Conservation (phyloP, 345 rosid species). For the Hypericum androsaemum region DNA sequence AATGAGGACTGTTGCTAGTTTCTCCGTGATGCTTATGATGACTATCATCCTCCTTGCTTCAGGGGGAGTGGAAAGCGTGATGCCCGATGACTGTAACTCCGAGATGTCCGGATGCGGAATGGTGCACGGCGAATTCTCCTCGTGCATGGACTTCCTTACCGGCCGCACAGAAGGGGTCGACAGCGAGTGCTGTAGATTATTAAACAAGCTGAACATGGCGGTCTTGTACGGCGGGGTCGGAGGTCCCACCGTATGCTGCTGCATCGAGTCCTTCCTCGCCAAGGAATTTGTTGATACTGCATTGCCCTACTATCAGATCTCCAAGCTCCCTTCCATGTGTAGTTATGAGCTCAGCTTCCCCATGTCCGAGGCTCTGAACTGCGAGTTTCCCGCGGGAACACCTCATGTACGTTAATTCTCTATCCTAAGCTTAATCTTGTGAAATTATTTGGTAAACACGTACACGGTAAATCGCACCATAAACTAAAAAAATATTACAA, state of each 20-base stretch:
- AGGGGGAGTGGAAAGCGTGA: no score
- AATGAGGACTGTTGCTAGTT: no score
- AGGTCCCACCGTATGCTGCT: background rate
- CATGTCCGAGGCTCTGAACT: slow-evolving; percentile 29
- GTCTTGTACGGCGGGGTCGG: slow-evolving; percentile 1
- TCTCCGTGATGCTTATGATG: no score
- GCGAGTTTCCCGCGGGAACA: slow-evolving; percentile 8
- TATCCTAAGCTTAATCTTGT: no score
- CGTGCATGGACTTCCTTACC: slow-evolving; percentile 3
- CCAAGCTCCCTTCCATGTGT: slow-evolving; percentile 3
- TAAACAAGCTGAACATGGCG: background rate
- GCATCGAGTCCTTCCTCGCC: slow-evolving; percentile 1
- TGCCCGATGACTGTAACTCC: no score
- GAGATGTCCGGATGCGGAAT: background rate
- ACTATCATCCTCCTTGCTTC: no score
- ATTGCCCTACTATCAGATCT: background rate
- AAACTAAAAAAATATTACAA: no score
- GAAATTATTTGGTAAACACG: no score
- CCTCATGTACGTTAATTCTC: no score
- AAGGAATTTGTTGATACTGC: background rate
- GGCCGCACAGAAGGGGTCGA: background rate
- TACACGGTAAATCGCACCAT: no score
- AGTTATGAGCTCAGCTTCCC: slow-evolving; percentile 32
- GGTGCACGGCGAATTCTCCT: background rate
- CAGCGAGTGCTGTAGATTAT: background rate